phyloP scores from a whole-genome alignment of 75 land plant genomes.

The Larix kaempferi region DNA sequence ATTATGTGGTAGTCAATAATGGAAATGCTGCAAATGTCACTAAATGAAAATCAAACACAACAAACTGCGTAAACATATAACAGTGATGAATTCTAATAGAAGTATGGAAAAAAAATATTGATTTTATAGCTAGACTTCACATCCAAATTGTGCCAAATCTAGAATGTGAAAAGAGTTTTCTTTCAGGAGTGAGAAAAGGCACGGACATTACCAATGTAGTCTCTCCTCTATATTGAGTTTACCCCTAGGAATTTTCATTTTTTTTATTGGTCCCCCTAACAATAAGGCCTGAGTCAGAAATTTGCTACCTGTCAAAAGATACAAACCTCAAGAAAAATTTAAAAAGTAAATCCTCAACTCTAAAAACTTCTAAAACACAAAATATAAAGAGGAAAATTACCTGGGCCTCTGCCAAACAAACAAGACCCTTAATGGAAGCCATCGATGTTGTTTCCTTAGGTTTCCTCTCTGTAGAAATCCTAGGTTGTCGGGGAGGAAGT shows the following conservation, averaged over 20 bases:
- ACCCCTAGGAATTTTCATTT: conserved; percentile 22
- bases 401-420: conserved; percentile 84
- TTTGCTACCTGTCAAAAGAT: not conserved
- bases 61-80: not conserved
- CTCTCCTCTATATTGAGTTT: conserved; percentile 32
- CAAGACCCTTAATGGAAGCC: conserved; percentile 46
- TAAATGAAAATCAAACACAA: conserved; percentile 20
- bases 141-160: not conserved
- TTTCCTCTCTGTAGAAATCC: conserved; percentile 37
- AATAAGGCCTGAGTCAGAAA: not conserved
- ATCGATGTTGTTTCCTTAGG: conserved; percentile 42
- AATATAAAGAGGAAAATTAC: conserved; percentile 19
- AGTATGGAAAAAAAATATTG: not conserved
- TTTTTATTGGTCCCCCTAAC: conserved; percentile 16
- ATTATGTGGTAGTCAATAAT: conserved; percentile 85
- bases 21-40: conserved; percentile 81
- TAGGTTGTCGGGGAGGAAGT: conserved; percentile 34
- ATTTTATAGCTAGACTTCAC: not conserved
- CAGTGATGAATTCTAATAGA: not conserved
- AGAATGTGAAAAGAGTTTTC: not conserved
- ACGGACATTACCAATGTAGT: conserved; percentile 43
- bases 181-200: not conserved
- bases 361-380: not conserved
- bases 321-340: not conserved
- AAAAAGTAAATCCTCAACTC: not conserved